These are phyloP conservation scores for Paramecium pentaurelia DNA, from an alignment of 73 alveolate genomes.

Conservation along the genomic window DNA sequence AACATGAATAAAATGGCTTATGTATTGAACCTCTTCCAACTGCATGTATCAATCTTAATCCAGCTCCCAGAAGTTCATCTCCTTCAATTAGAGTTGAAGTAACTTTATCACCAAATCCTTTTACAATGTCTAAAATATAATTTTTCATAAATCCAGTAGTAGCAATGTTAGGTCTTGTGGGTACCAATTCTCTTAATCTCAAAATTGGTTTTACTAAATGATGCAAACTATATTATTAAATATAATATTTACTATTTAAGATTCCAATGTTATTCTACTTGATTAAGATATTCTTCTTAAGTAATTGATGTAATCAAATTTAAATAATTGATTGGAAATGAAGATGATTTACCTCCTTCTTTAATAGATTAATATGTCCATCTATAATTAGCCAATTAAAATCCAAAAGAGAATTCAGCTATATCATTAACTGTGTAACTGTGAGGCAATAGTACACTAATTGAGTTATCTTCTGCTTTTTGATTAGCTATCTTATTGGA, in stretches of 20 bases:
- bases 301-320: neutral
- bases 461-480: neutral
- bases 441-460: neutral
- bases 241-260: neutral
- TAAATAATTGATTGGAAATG: neutral
- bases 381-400: neutral
- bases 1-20: neutral
- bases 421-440: neutral
- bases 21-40: constrained; percentile 29
- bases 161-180: neutral
- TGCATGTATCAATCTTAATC: constrained; percentile 1
- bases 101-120: neutral
- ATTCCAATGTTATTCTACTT: neutral
- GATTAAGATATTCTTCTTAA: neutral
- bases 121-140: neutral
- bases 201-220: neutral
- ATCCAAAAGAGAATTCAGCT: neutral
- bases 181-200: neutral
- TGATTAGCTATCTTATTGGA: neutral
- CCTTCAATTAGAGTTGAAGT: neutral
- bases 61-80: neutral
- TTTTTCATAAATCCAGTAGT: constrained; percentile 16
- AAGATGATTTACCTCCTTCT: neutral
- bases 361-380: neutral
- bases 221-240: neutral